Evolutionary conservation across 441 rosid species (phyloP).

Genomic region (Euphorbia corollata): DNA sequence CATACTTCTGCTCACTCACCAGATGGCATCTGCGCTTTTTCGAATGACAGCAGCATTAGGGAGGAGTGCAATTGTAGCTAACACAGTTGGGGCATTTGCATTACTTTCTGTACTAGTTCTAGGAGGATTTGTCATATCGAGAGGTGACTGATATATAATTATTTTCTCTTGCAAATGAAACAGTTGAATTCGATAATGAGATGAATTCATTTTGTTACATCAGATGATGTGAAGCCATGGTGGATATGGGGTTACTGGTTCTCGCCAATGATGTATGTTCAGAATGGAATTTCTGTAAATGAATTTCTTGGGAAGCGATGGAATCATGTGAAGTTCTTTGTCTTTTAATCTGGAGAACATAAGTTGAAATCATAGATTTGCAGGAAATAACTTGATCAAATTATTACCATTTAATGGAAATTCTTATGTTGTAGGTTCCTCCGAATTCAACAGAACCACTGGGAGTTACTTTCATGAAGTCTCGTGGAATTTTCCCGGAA

Average conservation of each 20-base stretch:
- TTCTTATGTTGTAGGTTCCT: conserved; percentile 35
- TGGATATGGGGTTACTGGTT: conserved; percentile 74
- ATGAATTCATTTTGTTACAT: conserved; percentile 15
- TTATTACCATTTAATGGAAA: not conserved
- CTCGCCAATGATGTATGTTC: conserved; percentile 65
- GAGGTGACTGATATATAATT: conserved; percentile 30
- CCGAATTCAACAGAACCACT: conserved; percentile 47
- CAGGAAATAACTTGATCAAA: conserved; percentile 15
- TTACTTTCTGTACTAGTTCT: conserved; percentile 36
- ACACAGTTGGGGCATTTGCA: conserved; percentile 48
- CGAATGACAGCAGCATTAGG: conserved; percentile 50
- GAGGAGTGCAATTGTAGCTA: conserved; percentile 54
- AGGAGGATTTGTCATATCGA: conserved; percentile 59
- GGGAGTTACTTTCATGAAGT: conserved; percentile 56
- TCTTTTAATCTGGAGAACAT: not conserved
- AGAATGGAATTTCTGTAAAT: conserved; percentile 52
- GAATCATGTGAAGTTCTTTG: conserved; percentile 42
- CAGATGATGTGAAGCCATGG: conserved; percentile 59
- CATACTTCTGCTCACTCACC: conserved; percentile 36
- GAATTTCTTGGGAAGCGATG: conserved; percentile 59
- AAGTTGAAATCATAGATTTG: no score
- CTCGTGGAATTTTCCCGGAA: conserved; percentile 60
- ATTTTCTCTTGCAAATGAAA: not conserved
- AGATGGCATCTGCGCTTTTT: conserved; percentile 54
- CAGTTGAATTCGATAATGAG: conserved; percentile 11